Evolutionary conservation across 805 yeast species (phyloP).

Genomic region (Cyberlindnera nakhonratchasimensis): DNA sequence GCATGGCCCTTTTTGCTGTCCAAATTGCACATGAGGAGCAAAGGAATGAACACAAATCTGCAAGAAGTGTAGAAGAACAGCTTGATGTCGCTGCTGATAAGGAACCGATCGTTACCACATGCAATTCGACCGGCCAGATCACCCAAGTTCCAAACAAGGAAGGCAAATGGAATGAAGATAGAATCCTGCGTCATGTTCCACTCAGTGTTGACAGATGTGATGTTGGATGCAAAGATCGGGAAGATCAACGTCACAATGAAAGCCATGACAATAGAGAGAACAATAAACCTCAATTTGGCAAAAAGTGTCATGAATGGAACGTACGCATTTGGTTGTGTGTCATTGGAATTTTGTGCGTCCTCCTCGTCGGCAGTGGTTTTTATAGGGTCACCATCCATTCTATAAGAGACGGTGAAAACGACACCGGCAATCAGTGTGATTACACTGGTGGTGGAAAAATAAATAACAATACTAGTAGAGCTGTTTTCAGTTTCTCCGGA

Average conservation of each 20-base stretch:
- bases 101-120: conserved; percentile 49
- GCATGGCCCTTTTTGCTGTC: conserved; percentile 20
- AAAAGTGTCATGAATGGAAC: conserved; percentile 62
- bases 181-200: conserved; percentile 26
- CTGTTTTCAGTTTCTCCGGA: conserved; percentile 25
- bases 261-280: conserved; percentile 64
- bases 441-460: conserved; percentile 50
- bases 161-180: conserved; percentile 71
- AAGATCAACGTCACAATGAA: conserved; percentile 74
- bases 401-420: conserved; percentile 35
- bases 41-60: conserved; percentile 62
- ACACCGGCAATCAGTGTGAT: conserved; percentile 42
- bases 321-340: conserved; percentile 27
- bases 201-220: conserved; percentile 45
- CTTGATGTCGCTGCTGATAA: conserved; percentile 39
- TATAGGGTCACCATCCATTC: conserved; percentile 20
- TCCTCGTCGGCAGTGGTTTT: conserved; percentile 10
- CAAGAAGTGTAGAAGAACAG: conserved; percentile 52
- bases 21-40: conserved; percentile 66
- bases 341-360: conserved; percentile 10
- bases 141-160: conserved; percentile 85
- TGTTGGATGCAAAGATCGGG: conserved; percentile 85
- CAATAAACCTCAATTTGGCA: conserved; percentile 59
- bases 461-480: conserved; percentile 31
- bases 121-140: conserved; percentile 75